Conservation (phyloP, 2,329 filamentous ascomycete species). For the Trichocomaceae sp. region DNA sequence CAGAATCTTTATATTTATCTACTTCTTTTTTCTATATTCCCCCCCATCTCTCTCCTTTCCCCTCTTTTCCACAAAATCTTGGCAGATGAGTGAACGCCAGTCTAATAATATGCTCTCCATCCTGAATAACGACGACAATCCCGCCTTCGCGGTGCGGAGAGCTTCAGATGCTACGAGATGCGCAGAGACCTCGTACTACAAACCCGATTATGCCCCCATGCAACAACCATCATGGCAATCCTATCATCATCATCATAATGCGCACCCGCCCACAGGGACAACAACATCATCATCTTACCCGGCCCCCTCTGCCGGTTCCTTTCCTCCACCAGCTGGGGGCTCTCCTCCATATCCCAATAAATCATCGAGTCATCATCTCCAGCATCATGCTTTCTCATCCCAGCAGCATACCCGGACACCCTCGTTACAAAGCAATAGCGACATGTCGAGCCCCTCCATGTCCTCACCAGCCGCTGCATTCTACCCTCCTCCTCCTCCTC, state of each 20-base stretch:
- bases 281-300: not conserved
- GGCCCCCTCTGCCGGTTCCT: not conserved
- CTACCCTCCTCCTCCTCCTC: too few relatives aligned
- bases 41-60: not conserved
- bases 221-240: slow-evolving; percentile 4
- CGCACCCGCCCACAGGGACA: not conserved
- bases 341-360: slow-evolving; percentile 4
- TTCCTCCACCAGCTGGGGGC: not conserved
- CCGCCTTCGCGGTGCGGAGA: slow-evolving; percentile 13
- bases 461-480: slow-evolving; percentile 8
- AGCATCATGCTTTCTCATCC: not conserved
- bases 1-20: not conserved
- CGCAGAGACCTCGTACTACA: slow-evolving; percentile 1
- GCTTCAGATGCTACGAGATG: slow-evolving; percentile 1
- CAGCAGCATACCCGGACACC: slow-evolving; percentile 5
- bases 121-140: slow-evolving; percentile 15
- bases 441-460: slow-evolving; percentile 6
- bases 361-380: not conserved
- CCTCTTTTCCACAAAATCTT: not conserved
- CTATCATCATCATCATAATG: not conserved
- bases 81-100: slow-evolving; percentile 7
- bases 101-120: slow-evolving; percentile 13
- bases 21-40: not conserved
- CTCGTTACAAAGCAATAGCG: slow-evolving; percentile 13
- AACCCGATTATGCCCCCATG: slow-evolving; percentile 1